Evolutionary conservation across 164 flowering plant species (phyloP), one percentile per base, ranked within the genome.

Genomic region (Malania oleifera): DNA sequence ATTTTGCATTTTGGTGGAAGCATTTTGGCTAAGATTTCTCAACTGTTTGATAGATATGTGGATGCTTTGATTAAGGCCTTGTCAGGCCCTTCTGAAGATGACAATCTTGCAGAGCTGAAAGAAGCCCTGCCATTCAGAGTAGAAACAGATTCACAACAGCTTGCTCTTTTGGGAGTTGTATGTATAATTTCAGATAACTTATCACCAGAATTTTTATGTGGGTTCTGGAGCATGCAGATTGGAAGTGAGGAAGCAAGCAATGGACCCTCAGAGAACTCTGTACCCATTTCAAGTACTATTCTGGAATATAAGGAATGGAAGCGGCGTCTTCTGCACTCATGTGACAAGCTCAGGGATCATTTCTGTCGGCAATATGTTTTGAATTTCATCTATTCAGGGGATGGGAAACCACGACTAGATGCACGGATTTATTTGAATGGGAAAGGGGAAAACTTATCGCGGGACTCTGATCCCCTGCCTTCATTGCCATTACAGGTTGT

Each of bases 121-220:
- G 97, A 79, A 49, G 59, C 57, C 25, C 53, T 76, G 37, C 74
- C 81, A 53, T 83, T 82, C 57, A 79, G 79, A 74, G 87, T 89
- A 66, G 99, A 93, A 76, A 86, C 96, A 46, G 99, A 93, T 76
- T 74, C 96, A n/a, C 85, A 90, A 67, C 96, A 90, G 74, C 89
- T 93, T 63, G 84, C 92, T n/a, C 80, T 90, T 61, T 57, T 93
- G 64, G 96, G 99, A 57, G 70, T 79, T 69, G 99, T 95, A 43
- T 90, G 75, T 73, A 85, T 89, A 51, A 81, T 93, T 66, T 72
- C 85, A 20, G 99, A 90, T 67, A 95, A 88, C 67, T 70, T 86
- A 17, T 68, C 91, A 61, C 93, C 95, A 0, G 74, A 76, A 72
- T 81, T 80, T 44, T 77, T 82, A 2, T 70, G 74, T 10, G 73